Evolutionary conservation across 495 filamentous ascomycete genomes (phyloP), one percentile per base, ranked within the genome.

Genomic region (Haplographium delicatum): DNA sequence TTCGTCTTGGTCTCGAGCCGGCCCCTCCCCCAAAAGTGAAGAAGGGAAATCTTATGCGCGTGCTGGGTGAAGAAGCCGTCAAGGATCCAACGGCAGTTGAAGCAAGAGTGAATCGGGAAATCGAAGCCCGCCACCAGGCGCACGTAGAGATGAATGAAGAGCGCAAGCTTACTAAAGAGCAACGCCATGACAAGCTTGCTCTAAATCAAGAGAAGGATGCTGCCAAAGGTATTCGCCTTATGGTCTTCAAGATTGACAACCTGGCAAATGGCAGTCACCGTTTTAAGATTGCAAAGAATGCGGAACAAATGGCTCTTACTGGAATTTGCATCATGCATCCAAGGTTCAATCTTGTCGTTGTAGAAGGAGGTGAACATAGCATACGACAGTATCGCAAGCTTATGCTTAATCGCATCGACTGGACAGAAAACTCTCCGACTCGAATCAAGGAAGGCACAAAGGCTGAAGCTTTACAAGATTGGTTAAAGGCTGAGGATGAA

Each of bases 31-130:
- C 93, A 8, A 96, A 96, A 65, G 85, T 96, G 57, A 96, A 95
- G 68, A 93, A 91, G 64, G 83, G 81, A 42, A 98, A 98, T 63
- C 74, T 98, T 47, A 96, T 98, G 93, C 84, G 90, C 39, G 93
- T 99, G 3, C 72, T 97, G n/a, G 93, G 93, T 35, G 89, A 97
- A 62, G 86, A 96, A 65, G 93, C 93, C 2, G 91, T 99, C 57
- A 95, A 95, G 59, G 93, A 99, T 64, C 93, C 93, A 8, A 99
- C 93, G 2, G 93, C 93, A 16, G 91, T 97, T 25, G 93, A 99
- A 68, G 90, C 93, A 28, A 81, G 88, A 22, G 93, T 99, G 28
- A 94, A 87, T 67, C 73, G 80, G 19, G 88, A 97, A 59, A 95
- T 99, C 38, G 84, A 83, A 34, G 90, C 91, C 23, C 89, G 93